A percentile compares a stretch with the other conserved stretches of the same genome.
These are phyloP conservation scores for Suillus decipiens DNA, from an alignment of 768 basidiomycete genomes.

Conservation along the genomic window DNA sequence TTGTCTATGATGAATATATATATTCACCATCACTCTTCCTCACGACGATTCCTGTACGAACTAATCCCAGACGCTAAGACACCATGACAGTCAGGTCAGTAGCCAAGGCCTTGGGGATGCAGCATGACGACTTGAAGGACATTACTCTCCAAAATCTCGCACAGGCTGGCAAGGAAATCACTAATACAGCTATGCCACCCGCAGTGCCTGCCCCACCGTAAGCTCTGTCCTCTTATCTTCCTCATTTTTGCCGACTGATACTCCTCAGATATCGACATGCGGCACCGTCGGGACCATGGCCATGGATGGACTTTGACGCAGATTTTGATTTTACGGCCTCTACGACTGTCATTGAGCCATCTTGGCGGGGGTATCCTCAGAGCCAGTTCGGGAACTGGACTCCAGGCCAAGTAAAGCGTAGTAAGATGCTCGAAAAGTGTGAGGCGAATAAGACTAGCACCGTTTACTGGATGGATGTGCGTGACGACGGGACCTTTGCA, in stretches of 20 bases:
- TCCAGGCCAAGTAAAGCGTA: slow-evolving; percentile 29
- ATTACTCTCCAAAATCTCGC: neutral
- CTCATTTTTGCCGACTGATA: neutral
- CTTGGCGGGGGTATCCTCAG: slow-evolving; percentile 28
- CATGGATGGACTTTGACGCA: slow-evolving; percentile 28
- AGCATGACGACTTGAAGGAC: neutral
- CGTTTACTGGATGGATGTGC: slow-evolving; percentile 29
- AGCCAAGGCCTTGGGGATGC: neutral
- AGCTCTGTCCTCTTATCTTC: neutral
- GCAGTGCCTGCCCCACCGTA: slow-evolving; percentile 3
- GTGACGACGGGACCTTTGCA: slow-evolving; percentile 15
- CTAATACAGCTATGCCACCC: slow-evolving; percentile 1
- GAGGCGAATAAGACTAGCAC: slow-evolving; percentile 18
- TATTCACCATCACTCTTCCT: neutral
- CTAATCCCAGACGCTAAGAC: neutral
- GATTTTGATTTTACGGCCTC: neutral
- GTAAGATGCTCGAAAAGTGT: slow-evolving; percentile 30
- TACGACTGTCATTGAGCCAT: neutral
- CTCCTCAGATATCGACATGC: slow-evolving; percentile 20
- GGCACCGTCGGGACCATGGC: slow-evolving; percentile 35
- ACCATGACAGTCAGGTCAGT: neutral
- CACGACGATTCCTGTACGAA: neutral
- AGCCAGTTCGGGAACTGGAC: slow-evolving; percentile 36
- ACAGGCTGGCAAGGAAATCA: too few species aligned
- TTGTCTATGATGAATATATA: neutral